Evolutionary conservation across 2,329 filamentous ascomycete species (phyloP), one percentile per base, ranked within the genome.

Genomic region (Cladophialophora carrionii): DNA sequence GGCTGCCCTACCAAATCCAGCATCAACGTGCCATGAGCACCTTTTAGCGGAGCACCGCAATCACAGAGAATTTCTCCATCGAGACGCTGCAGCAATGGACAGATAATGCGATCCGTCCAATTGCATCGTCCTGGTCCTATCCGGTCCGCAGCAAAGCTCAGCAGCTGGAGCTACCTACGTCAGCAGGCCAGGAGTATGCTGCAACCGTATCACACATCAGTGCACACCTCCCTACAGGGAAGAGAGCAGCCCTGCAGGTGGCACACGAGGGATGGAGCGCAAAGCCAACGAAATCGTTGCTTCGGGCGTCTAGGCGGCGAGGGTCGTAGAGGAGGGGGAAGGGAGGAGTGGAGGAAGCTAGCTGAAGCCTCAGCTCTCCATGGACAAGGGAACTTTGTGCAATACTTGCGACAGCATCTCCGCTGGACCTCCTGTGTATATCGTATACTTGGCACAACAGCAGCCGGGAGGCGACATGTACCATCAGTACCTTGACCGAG

Each of bases 311-410:
- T n/a, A 49, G 3, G 8, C 4, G 48, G 10, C 5, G 4, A 12
- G 48, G 14, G 20, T 9, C 9, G 8, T 6, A 29, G 48, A 51
- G 8, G 20, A 51, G 22, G 12, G 24, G 22, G 9, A 51, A 20
- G 24, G 48, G 22, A 4, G 22, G 8, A 26, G 22, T 24, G 20
- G 48, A 51, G 48, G 48, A 26, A 51, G 48, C 48, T 29, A 51
- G 48, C 48, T 51, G 48, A 29, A 29, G 48, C 20, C 26, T 51
- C 48, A 24, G 48, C 48, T 26, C 26, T 51, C 24, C 22, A 20
- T 29, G 48, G 48, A 20, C 48, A 51, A 26, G 24, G 24, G n/a
- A 51, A 51, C 26, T 34, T 31, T 54, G 52, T 54, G 52, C 17
- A 54, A 31, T 54, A 31, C 22, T 26, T 51, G 48, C 20, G 26